Evolutionary conservation across 768 basidiomycete species (phyloP).

Genomic region (Favolaschia claudopus): DNA sequence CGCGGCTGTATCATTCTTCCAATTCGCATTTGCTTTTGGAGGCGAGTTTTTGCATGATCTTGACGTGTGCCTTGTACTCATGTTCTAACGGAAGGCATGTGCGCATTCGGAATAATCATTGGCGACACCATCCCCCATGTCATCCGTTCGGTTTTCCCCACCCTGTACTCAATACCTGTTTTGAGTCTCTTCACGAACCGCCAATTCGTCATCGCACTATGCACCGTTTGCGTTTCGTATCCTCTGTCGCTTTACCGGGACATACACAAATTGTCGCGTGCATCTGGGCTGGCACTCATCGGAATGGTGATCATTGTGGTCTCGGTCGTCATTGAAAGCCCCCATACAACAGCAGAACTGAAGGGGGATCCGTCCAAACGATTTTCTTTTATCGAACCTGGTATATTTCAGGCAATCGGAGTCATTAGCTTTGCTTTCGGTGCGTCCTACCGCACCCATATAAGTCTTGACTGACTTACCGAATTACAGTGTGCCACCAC

Average conservation of each 20-base stretch:
- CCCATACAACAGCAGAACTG: constrained; percentile 72
- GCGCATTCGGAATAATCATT: constrained; percentile 97
- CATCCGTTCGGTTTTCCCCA: constrained; percentile 85
- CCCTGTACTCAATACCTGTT: constrained; percentile 68
- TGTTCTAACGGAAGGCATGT: constrained; percentile 76
- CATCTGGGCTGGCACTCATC: constrained; percentile 87
- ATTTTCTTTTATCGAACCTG: constrained; percentile 78
- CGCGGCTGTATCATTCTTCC: constrained; percentile 94
- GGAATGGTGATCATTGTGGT: constrained; percentile 95
- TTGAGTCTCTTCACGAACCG: constrained; percentile 83
- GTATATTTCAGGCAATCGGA: constrained; percentile 94
- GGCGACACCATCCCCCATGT: constrained; percentile 98
- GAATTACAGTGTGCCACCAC: constrained; percentile 84
- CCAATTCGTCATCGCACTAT: constrained; percentile 87
- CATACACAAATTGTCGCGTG: constrained; percentile 95
- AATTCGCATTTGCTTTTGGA: constrained; percentile 97
- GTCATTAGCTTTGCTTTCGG: constrained; percentile 95
- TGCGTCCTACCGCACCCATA: constrained; percentile 26
- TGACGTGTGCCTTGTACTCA: constrained; percentile 13
- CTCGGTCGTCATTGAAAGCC: constrained; percentile 85
- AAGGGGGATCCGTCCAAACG: constrained; percentile 80
- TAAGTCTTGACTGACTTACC: neutral
- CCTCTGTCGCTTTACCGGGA: constrained; percentile 96
- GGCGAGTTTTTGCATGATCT: constrained; percentile 54
- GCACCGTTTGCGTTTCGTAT: constrained; percentile 89